These are phyloP conservation scores for Phytophthora pinifolia DNA, from an alignment of 352 stramenopile genomes.

Conservation along the genomic window DNA sequence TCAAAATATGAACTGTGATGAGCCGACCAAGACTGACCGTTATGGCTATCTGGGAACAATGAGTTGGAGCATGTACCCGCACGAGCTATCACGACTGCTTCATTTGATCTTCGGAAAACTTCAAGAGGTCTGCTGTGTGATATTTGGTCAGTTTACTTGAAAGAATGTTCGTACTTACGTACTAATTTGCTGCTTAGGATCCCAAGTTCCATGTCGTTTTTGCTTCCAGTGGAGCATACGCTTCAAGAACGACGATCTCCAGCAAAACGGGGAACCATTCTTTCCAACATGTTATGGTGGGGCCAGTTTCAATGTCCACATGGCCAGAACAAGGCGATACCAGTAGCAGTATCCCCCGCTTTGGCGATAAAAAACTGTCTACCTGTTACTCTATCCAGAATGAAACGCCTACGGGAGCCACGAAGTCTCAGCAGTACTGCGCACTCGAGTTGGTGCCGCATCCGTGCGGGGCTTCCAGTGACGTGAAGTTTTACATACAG, in stretches of 20 bases:
- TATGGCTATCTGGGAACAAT: background rate
- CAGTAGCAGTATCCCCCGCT: background rate
- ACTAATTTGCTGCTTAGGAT: conserved; percentile 24
- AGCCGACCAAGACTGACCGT: background rate
- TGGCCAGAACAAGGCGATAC: background rate
- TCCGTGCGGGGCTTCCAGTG: conserved; percentile 27
- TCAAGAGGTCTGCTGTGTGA: conserved; percentile 17
- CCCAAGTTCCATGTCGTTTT: conserved; percentile 41
- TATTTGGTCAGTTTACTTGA: background rate
- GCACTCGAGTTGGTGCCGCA: conserved; percentile 55
- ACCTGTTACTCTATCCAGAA: conserved; percentile 20
- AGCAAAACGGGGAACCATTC: conserved; percentile 23
- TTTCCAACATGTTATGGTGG: conserved; percentile 55
- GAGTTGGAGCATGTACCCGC: conserved; percentile 46
- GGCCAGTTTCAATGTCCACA: conserved; percentile 33
- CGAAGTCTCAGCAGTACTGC: conserved; percentile 42
- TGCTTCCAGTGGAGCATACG: conserved; percentile 38
- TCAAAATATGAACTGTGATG: background rate
- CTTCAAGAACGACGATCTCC: conserved; percentile 37
- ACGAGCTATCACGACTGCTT: conserved; percentile 39
- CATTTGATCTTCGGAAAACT: conserved; percentile 40
- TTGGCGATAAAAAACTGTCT: conserved; percentile 9
- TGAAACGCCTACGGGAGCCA: conserved; percentile 20
- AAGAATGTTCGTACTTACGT: background rate
- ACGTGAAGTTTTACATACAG: conserved; percentile 39